Evolutionary conservation across 2,329 filamentous ascomycete genomes (phyloP).

Genomic region (Neocatenulostroma microsporum): DNA sequence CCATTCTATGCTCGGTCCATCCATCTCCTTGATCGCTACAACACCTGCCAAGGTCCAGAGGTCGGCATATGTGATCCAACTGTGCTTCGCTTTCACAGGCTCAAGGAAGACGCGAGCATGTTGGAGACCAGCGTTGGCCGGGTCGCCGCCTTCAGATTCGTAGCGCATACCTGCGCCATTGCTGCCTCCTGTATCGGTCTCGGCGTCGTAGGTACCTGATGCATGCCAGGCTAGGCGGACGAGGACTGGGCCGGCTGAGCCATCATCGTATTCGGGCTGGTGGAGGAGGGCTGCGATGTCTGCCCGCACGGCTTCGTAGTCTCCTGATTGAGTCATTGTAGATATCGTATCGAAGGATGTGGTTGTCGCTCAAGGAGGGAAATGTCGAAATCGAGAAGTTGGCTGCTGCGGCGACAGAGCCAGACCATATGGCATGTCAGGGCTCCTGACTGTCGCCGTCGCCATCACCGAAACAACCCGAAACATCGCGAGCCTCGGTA

Average conservation of each 20-base stretch:
- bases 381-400: too few species aligned
- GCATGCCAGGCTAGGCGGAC: slow-evolving; percentile 59
- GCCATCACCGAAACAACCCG: too few species aligned
- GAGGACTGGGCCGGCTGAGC: slow-evolving; percentile 55
- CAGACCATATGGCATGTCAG: too few species aligned
- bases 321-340: slow-evolving; percentile 12
- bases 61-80: slow-evolving; percentile 60
- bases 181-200: slow-evolving; percentile 54
- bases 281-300: slow-evolving; percentile 20
- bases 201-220: slow-evolving; percentile 54
- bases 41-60: slow-evolving; percentile 57
- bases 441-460: too few species aligned
- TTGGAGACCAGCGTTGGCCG: slow-evolving; percentile 57
- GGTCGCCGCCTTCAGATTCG: slow-evolving; percentile 56
- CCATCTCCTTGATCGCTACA: slow-evolving; percentile 53
- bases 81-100: slow-evolving; percentile 50
- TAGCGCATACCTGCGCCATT: slow-evolving; percentile 62
- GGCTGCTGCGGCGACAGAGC: too few species aligned
- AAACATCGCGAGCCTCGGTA: too few species aligned
- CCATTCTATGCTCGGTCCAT: slow-evolving; percentile 52
- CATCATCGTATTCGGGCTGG: slow-evolving; percentile 57
- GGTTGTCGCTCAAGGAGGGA: too few species aligned
- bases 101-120: slow-evolving; percentile 58
- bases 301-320: slow-evolving; percentile 17
- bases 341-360: not conserved